These are phyloP conservation scores for Encephalitozoon hellem DNA, from an alignment of 371 early-diverging fungal species.

Conservation along the genomic window DNA sequence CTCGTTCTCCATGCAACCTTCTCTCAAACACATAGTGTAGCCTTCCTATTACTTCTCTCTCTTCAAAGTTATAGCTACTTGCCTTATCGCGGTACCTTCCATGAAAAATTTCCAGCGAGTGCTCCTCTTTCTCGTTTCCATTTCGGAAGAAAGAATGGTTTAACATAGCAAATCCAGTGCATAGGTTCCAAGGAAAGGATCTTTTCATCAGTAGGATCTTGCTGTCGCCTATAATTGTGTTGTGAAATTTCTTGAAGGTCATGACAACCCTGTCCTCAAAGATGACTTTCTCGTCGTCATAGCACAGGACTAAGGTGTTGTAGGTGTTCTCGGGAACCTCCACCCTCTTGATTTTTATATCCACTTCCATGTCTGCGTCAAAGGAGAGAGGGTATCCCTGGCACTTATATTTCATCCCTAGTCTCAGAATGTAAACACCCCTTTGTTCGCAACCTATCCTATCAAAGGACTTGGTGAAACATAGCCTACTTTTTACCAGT, in stretches of 20 bases:
- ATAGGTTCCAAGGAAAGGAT: background rate
- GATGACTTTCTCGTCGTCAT: background rate
- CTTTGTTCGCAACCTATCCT: background rate
- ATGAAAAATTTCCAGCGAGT: background rate
- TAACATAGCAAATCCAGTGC: background rate
- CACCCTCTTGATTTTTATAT: background rate
- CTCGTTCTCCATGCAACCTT: background rate
- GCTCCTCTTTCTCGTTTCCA: background rate
- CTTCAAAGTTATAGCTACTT: background rate
- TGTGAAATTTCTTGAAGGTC: background rate
- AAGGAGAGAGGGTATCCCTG: background rate
- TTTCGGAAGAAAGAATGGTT: background rate
- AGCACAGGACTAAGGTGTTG: background rate
- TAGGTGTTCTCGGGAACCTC: background rate
- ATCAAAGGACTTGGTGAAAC: background rate
- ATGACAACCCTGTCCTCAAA: background rate
- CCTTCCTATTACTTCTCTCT: background rate
- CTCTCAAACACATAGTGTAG: background rate
- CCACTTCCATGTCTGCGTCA: background rate
- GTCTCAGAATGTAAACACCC: background rate
- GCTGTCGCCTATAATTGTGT: background rate
- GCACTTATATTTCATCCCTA: background rate
- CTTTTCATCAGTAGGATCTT: conserved; percentile 1
- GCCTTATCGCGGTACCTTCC: background rate
- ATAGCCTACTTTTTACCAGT: background rate